Base-by-base conservation (phyloP, 371 early-diverging fungal species). In the Dinochytrium kinnereticum region DNA sequence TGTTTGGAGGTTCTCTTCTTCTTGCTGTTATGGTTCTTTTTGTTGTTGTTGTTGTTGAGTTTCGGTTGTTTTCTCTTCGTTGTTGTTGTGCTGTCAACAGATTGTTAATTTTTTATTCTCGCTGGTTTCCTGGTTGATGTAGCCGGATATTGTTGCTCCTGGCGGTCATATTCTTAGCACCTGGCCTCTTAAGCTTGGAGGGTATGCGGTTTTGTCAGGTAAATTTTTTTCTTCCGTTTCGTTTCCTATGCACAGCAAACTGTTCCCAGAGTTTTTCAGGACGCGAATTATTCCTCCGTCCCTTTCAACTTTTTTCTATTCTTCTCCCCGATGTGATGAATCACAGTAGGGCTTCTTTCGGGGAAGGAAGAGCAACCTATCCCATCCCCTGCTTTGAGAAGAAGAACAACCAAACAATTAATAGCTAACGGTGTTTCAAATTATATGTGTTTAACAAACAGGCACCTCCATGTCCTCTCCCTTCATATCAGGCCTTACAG, bases 381-480 rank as follows among this genome's bases (percentile, higher is more conserved):
- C 19, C 44, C 44, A 13, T 44, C 44, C 44, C 19, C 44, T 13
- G 7, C 44, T 44, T 44, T 44, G n/a, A n/a, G n/a, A n/a, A n/a
- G n/a, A n/a, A n/a, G n/a, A n/a, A n/a, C n/a, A n/a, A 44, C 19
- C 44, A 44, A 44, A 7, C 44, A 44, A 44, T 19, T 44, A 44
- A 44, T 19, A 7, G 44, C 44, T n/a, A n/a, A n/a, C n/a, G n/a
- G n/a, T n/a, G n/a, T n/a, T n/a, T n/a, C n/a, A n/a, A n/a, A n/a
- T n/a, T n/a, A n/a, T n/a, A n/a, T n/a, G n/a, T n/a, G 19, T 44
- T 44, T 44, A 7, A 7, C 19, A 7, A 44, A 44, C 7, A 70
- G 70, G 91, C 17, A 86, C 85, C 2, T 85, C 85, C 51, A 85
- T 85, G 86, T 81, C 85, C 33, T 64, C 77, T 19, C 87, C 87